These are phyloP conservation scores for Tricholoma furcatifolium DNA, from an alignment of 768 basidiomycete genomes.

Conservation along the genomic window DNA sequence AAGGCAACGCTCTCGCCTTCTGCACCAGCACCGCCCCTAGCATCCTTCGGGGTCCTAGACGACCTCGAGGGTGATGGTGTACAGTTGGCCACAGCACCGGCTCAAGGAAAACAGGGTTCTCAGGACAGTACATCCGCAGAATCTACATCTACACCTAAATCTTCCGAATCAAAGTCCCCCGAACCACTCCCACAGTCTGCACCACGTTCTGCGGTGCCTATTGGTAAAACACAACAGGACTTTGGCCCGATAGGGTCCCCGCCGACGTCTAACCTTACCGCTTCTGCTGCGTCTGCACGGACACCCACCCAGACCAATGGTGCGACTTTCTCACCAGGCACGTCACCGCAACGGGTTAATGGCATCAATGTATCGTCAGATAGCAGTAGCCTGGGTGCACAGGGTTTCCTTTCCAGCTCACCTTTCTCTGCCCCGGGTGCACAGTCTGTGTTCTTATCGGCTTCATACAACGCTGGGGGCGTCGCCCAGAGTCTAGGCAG, in stretches of 20 bases:
- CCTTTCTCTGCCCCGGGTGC: slow-evolving; percentile 78
- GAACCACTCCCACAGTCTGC: slow-evolving; percentile 56
- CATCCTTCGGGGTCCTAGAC: slow-evolving; percentile 65
- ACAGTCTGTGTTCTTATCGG: slow-evolving; percentile 50
- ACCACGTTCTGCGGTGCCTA: slow-evolving; percentile 45
- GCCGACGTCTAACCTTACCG: slow-evolving; percentile 33
- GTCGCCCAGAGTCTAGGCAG: slow-evolving; percentile 65
- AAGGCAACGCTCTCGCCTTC: slow-evolving; percentile 75
- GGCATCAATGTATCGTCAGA: slow-evolving; percentile 32
- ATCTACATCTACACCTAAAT: slow-evolving; percentile 3
- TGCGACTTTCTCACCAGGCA: slow-evolving; percentile 49
- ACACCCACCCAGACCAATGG: slow-evolving; percentile 12
- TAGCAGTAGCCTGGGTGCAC: slow-evolving; percentile 28
- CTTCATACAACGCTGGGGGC: slow-evolving; percentile 38
- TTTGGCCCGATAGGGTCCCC: slow-evolving; percentile 87
- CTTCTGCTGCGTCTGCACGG: too few species aligned
- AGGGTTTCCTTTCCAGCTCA: slow-evolving; percentile 52
- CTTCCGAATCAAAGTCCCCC: slow-evolving; percentile 36
- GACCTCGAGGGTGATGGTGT: slow-evolving; percentile 43
- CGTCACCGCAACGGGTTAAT: slow-evolving; percentile 46
- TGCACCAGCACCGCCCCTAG: slow-evolving; percentile 77
- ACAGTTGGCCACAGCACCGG: slow-evolving; percentile 45
- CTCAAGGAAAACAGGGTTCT: slow-evolving; percentile 30
- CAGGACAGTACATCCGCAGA: slow-evolving; percentile 13
- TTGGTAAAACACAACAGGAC: slow-evolving; percentile 40